phyloP scores from a whole-genome alignment of 352 stramenopile genomes.

The Phytophthora boehmeriae region DNA sequence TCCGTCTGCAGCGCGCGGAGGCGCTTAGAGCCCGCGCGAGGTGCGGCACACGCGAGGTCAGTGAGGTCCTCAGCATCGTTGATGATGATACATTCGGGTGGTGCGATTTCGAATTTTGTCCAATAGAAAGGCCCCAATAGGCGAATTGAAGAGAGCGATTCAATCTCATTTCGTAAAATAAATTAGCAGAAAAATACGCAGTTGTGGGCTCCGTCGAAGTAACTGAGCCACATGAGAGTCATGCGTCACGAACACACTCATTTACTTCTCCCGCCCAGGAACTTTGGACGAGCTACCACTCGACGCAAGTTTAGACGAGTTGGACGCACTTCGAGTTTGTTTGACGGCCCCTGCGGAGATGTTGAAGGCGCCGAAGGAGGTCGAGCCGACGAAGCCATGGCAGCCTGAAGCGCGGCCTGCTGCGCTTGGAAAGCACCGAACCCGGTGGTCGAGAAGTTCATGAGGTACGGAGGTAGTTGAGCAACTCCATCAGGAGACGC shows the following conservation, averaged over 20 bases:
- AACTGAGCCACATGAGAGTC: slow-evolving; percentile 15
- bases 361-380: slow-evolving; percentile 28
- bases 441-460: slow-evolving; percentile 59
- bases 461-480: slow-evolving; percentile 58
- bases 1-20: slow-evolving; percentile 19
- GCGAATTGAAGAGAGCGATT: slow-evolving; percentile 28
- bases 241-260: slow-evolving; percentile 18
- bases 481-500: slow-evolving; percentile 29
- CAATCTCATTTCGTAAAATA: slow-evolving; percentile 26
- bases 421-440: slow-evolving; percentile 69
- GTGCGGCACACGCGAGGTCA: slow-evolving; percentile 13
- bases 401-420: slow-evolving; percentile 51
- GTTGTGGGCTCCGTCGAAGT: not conserved
- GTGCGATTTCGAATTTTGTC: slow-evolving; percentile 13
- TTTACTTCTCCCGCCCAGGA: slow-evolving; percentile 20
- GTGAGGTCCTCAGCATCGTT: slow-evolving; percentile 25
- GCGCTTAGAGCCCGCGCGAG: slow-evolving; percentile 17
- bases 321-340: slow-evolving; percentile 9
- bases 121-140: slow-evolving; percentile 3
- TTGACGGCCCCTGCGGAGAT: slow-evolving; percentile 20
- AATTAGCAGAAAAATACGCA: slow-evolving; percentile 18
- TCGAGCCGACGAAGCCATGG: slow-evolving; percentile 20
- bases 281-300: slow-evolving; percentile 22
- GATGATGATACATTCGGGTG: slow-evolving; percentile 15
- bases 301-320: slow-evolving; percentile 14